Evolutionary conservation across 176 grass and related monocot species (phyloP).

Genomic region (Triticum aestivum): DNA sequence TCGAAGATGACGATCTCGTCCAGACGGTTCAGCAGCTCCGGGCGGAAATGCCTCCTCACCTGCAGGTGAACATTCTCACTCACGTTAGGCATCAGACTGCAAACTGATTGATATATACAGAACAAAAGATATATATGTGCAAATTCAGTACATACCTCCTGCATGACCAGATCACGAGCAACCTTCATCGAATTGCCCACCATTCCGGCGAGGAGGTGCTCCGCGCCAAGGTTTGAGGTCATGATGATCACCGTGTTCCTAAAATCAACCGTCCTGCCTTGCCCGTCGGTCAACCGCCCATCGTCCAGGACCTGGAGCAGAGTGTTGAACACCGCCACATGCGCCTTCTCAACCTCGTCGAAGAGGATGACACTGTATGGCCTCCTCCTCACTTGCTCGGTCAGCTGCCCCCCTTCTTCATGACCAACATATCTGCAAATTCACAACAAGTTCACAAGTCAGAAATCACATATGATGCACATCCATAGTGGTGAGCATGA

Average conservation of each 20-base stretch:
- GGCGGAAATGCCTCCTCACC: slow-evolving; percentile 90
- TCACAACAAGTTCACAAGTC: neutral
- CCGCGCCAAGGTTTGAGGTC: slow-evolving; percentile 90
- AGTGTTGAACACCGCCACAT: slow-evolving; percentile 85
- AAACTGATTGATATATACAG: neutral
- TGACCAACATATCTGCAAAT: slow-evolving; percentile 75
- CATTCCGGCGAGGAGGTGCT: slow-evolving; percentile 90
- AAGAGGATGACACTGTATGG: slow-evolving; percentile 94
- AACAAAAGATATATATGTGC: neutral
- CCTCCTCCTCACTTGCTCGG: slow-evolving; percentile 70
- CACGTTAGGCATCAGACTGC: neutral
- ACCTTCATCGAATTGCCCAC: slow-evolving; percentile 69
- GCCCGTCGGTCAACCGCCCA: slow-evolving; percentile 79
- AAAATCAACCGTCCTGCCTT: slow-evolving; percentile 88
- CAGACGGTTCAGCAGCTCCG: slow-evolving; percentile 81
- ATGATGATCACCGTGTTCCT: slow-evolving; percentile 93
- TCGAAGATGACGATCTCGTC: slow-evolving; percentile 95
- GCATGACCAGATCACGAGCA: slow-evolving; percentile 66
- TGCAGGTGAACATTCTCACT: neutral
- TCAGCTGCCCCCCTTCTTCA: slow-evolving; percentile 91
- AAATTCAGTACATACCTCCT: slow-evolving; percentile 47
- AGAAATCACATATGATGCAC: neutral
- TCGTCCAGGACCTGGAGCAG: slow-evolving; percentile 95
- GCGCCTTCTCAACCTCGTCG: slow-evolving; percentile 93
- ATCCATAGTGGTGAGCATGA: neutral